Evolutionary conservation across 306 rosid genomes (phyloP), one percentile per base, ranked within the genome.

Genomic region (Casuarina glauca): DNA sequence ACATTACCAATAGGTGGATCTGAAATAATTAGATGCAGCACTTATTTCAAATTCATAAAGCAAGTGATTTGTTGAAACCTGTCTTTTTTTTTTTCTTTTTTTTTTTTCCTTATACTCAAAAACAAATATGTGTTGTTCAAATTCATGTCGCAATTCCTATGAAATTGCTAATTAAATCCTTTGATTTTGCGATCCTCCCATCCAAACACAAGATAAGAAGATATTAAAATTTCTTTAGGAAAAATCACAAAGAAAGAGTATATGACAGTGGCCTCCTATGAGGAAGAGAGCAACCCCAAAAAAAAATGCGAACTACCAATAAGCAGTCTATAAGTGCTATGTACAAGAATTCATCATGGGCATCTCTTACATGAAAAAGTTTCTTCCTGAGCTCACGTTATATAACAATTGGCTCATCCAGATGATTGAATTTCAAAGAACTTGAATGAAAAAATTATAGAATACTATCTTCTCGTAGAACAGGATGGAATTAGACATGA

Each of bases 371-470:
- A 41, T 10, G 43, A 19, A 51, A 38, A 15, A 52, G 44, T 41
- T 19, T 45, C 42, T 64, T 20, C 53, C 36, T 6, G 20, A 17
- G 52, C 26, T 72, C 13, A 17, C 13, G 42, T 49, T 81, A 7
- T 49, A 70, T n/a, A 53, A 10, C 12, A 16, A 71, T 26, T 9
- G 43, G 53, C 52, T 26, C 71, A 70, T 13, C 39, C 51, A 68
- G 63, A 81, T 72, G 13, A 60, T 81, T 53, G 41, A 48, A 32
- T 54, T 67, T 19, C 58, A 72, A 78, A 75, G 83, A 70, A 46
- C 39, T 16, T 32, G 50, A 66, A 51, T 35, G 39, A 39, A n/a
- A 39, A 64, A 41, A 20, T 41, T 69, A 36, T 46, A 19, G 78
- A 68, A 62, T 55, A 70, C 12, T 15, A 68, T 20, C 58, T 32